These are phyloP conservation scores for Solanum lycopersicoides DNA, from an alignment of 257 asterid genomes.

Conservation along the genomic window DNA sequence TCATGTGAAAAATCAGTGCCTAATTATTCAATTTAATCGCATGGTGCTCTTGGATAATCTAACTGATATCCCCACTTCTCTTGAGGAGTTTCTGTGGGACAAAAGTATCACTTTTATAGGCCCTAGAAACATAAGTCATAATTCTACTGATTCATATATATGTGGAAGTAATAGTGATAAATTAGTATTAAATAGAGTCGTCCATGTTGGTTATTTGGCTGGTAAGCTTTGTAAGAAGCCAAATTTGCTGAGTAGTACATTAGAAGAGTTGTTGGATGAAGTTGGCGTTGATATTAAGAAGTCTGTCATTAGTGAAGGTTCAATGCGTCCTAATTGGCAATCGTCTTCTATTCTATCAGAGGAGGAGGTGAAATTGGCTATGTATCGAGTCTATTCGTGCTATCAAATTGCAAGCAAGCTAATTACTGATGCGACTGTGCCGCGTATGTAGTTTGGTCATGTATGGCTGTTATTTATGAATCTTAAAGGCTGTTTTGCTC, in stretches of 20 bases:
- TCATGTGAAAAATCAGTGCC: not conserved
- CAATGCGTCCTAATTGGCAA: not conserved
- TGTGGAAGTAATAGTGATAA: accelerated
- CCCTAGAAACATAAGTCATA: not conserved
- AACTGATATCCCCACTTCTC: not conserved
- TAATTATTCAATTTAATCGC: not conserved
- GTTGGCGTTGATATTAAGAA: not conserved
- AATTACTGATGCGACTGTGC: not conserved
- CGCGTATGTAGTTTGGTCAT: not conserved
- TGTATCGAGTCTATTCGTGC: not conserved
- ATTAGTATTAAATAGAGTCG: not conserved
- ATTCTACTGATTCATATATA: not conserved
- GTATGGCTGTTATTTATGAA: no score
- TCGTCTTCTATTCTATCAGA: not conserved
- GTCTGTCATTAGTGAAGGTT: not conserved
- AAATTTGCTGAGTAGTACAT: not conserved
- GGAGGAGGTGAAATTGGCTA: not conserved
- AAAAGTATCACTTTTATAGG: not conserved
- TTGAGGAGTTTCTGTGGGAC: not conserved
- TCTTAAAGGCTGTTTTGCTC: no score
- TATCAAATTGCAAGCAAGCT: not conserved
- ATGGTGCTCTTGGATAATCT: not conserved
- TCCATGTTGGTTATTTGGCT: not conserved
- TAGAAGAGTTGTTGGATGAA: not conserved
- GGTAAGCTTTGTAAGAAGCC: not conserved